Base-by-base conservation (phyloP, 176 grass and related monocot genomes). In the Carex pumila region DNA sequence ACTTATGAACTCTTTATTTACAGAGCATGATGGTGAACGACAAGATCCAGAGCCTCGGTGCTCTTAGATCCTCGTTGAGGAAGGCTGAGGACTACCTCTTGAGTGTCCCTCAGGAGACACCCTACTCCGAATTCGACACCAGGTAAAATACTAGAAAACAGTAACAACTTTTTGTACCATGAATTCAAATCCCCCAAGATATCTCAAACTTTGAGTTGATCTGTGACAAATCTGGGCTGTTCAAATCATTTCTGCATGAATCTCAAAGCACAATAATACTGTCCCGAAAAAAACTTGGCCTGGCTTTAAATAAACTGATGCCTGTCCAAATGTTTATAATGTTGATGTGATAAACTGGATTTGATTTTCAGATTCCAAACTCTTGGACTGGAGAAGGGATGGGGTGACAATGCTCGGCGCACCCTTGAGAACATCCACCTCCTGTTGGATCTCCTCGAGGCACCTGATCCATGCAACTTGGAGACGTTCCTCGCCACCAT, bases 11-110 rank as follows among this genome's bases (percentile, higher is more conserved):
- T 83, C 39, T 30, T 61, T 45, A 65, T 82, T 83, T 91, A 17
- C 86, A 99, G 96, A 93, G 88, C 62, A 99, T 99, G 91, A 99
- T 99, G 96, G 71, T 99, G 59, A 99, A 99, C 9, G 96, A 99
- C 61, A 95, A 85, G 89, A 87, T 99, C 85, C 93, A 93, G 67
- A 99, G 85, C 79, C 92, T 93, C 56, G 85, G 93, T 22, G 88
- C 88, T 18, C 91, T 99, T 61, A 91, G 90, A 43, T 89, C 93
- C 66, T 88, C 93, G 47, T 89, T 99, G 59, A 93, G 96, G 70
- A 99, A 99, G 86, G 96, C 96, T 52, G 96, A 99, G 64, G 89
- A 93, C 19, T 89, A 95, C 80, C 85, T 99, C 34, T 11, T 86
- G 12, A 89, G 76, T 32, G 82, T 99, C 36, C 91, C 93, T 81